Evolutionary conservation across 805 yeast genomes (phyloP), one percentile per base, ranked within the genome.

Genomic region (Teunomyces lycoperdinae): DNA sequence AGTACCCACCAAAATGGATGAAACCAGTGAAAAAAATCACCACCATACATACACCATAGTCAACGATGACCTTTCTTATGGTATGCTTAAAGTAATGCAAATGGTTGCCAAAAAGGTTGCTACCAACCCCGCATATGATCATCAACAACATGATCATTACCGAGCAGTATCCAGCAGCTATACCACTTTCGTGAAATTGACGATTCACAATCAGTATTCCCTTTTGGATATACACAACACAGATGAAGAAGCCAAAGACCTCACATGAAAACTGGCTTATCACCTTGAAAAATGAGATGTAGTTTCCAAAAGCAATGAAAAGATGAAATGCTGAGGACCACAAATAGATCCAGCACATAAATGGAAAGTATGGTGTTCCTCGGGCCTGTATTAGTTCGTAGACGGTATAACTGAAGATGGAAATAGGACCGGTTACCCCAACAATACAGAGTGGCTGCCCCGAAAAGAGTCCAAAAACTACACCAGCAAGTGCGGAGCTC

Each of bases 371-470:
- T 7, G 78, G 76, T 0, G 77, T 70, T 7, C 75, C 77, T 50
- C 76, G 61, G 0, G 87, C 84, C 17, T 62, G 67, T 32, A 88
- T 76, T 43, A 88, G 75, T 50, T 85, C 85, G 61, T 84, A 88
- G 0, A 94, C 91, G 0, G 98, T 94, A 58, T 89, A 90, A 60
- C 88, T 88, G 76, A 94, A 92, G 50, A 92, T 91, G 1, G 96
- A 71, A 11, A 94, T 85, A 0, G 99, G 99, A 0, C 98, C 99
- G 0, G 98, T 94, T 4, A 92, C 97, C 3, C 99, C 99, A 7
- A 94, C 98, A 24, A 92, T 87, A 58, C 96, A 88, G 26, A 94
- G 67, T 0, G 99, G 99, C 57, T 91, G 96, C 0, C 97, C 98
- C 0, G 87, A 76, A 48, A 91, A 72, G 5, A 87, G 55, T 0